A percentile compares a stretch with the other conserved stretches of the same genome.
Conservation (phyloP, 768 basidiomycete species). For the Leccinum olivaceopallidum region DNA sequence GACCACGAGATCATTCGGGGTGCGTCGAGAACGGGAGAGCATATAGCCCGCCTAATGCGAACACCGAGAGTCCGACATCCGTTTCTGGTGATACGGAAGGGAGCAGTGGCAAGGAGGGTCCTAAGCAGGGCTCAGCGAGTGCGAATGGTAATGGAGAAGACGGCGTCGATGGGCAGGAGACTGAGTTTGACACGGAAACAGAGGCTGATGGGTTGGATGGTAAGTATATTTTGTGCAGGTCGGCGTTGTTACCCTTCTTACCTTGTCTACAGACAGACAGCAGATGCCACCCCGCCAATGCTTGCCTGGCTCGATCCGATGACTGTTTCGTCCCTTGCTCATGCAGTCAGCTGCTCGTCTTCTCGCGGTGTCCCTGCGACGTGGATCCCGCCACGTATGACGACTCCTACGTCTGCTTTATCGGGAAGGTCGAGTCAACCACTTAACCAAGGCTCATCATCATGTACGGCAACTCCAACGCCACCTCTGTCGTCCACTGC, state of each 20-base stretch:
- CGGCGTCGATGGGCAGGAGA: slow-evolving; percentile 27
- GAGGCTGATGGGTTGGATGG: slow-evolving; percentile 28
- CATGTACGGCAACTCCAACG: background rate
- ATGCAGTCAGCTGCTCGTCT: slow-evolving; percentile 17
- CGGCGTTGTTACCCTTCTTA: background rate
- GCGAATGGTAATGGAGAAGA: slow-evolving; percentile 16
- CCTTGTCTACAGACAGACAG: slow-evolving; percentile 32
- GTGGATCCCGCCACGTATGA: no score
- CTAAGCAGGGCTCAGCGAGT: background rate
- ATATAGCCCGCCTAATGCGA: slow-evolving; percentile 17
- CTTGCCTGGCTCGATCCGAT: slow-evolving; percentile 45
- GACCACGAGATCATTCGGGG: background rate
- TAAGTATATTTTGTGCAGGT: slow-evolving; percentile 10
- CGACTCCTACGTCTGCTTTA: no score
- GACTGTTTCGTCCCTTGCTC: slow-evolving; percentile 33
- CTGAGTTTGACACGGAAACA: slow-evolving; percentile 34
- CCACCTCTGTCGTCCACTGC: background rate
- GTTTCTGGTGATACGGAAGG: slow-evolving; percentile 11
- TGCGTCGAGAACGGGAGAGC: slow-evolving; percentile 11
- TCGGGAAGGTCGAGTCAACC: no score
- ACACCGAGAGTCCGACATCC: slow-evolving; percentile 23
- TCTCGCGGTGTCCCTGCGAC: slow-evolving; percentile 10
- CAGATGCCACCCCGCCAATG: slow-evolving; percentile 56
- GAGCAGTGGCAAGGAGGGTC: background rate
- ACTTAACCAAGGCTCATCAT: no score